phyloP scores from a whole-genome alignment of 805 yeast genomes.

The Ogataea polymorpha region DNA sequence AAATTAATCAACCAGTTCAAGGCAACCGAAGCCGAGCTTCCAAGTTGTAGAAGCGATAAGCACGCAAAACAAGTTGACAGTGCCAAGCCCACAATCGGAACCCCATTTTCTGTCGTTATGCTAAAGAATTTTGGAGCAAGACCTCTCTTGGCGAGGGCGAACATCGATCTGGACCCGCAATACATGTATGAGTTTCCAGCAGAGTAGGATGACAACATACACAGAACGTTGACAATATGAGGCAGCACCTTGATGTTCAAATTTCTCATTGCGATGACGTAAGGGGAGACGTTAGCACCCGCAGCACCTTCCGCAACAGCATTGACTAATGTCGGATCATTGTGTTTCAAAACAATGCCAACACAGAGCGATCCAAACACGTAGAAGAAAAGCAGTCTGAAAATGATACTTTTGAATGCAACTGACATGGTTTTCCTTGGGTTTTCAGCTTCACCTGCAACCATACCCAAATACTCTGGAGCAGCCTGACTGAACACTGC shows the following conservation, averaged over 20 bases:
- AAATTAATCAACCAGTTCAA: constrained; percentile 33
- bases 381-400: constrained; percentile 64
- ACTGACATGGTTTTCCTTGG: constrained; percentile 64
- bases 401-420: constrained; percentile 74
- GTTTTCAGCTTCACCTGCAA: constrained; percentile 74
- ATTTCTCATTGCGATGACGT: constrained; percentile 77
- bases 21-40: constrained; percentile 27
- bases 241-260: constrained; percentile 67
- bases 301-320: constrained; percentile 62
- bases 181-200: constrained; percentile 82
- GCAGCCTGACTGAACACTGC: constrained; percentile 78
- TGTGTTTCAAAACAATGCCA: constrained; percentile 70
- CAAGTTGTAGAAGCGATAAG: constrained; percentile 36
- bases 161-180: constrained; percentile 64
- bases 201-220: constrained; percentile 72
- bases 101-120: constrained; percentile 59
- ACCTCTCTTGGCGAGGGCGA: constrained; percentile 68
- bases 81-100: constrained; percentile 38
- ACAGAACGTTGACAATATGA: constrained; percentile 72
- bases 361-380: constrained; percentile 74
- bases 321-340: constrained; percentile 56
- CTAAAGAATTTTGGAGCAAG: constrained; percentile 69
- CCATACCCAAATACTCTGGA: constrained; percentile 81
- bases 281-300: constrained; percentile 80
- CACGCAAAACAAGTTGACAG: constrained; percentile 32